These are phyloP conservation scores for Pyrenopolyporus hunteri DNA, from an alignment of 495 filamentous ascomycete genomes.

Conservation along the genomic window DNA sequence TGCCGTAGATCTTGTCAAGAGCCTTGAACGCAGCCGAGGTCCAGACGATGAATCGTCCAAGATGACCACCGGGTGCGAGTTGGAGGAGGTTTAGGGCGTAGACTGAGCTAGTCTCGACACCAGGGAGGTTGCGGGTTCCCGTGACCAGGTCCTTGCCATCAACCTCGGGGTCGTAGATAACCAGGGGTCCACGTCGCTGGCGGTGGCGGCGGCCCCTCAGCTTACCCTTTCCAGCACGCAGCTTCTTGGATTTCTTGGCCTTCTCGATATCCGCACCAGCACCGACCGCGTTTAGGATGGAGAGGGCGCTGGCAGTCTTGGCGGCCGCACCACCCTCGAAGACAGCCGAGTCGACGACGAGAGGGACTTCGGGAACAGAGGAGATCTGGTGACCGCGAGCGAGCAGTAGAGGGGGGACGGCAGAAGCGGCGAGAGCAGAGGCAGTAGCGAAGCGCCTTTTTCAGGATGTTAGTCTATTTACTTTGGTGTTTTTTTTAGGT, in stretches of 20 bases:
- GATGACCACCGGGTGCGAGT: constrained; percentile 97
- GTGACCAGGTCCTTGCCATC: constrained; percentile 89
- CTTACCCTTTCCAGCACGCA: constrained; percentile 98
- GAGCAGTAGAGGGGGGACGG: constrained; percentile 89
- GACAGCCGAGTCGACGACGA: constrained; percentile 88
- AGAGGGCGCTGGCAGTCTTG: constrained; percentile 88
- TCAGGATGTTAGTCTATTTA: constrained; percentile 27
- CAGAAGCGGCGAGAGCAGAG: constrained; percentile 95
- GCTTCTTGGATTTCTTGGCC: constrained; percentile 90
- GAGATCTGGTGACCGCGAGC: constrained; percentile 96
- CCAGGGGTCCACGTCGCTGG: constrained; percentile 94
- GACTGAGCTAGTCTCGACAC: constrained; percentile 96
- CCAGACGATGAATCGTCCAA: constrained; percentile 99
- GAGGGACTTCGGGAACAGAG: constrained; percentile 91
- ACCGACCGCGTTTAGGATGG: constrained; percentile 86
- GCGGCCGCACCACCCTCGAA: constrained; percentile 76
- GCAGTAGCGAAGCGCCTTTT: constrained; percentile 92
- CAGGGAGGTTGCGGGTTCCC: constrained; percentile 97
- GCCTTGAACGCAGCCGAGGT: constrained; percentile 95
- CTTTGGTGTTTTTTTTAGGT: neutral
- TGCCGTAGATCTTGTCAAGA: constrained; percentile 94
- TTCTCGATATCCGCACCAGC: constrained; percentile 89
- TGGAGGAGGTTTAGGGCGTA: constrained; percentile 97
- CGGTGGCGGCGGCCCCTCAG: constrained; percentile 90
- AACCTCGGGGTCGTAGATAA: constrained; percentile 92